These are phyloP conservation scores for Aspergillus mulundensis DNA, from an alignment of 495 filamentous ascomycete genomes.

Conservation along the genomic window DNA sequence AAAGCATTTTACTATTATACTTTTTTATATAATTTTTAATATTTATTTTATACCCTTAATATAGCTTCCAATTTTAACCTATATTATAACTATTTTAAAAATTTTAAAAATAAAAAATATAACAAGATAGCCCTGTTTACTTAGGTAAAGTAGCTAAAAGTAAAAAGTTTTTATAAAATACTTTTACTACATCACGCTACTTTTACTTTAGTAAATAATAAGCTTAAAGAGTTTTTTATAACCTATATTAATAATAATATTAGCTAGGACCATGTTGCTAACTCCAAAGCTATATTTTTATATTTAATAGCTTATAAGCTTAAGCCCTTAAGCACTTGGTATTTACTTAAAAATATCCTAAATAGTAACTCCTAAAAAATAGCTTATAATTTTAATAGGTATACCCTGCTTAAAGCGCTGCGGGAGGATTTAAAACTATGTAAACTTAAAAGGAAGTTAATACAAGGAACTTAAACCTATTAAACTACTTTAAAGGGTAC, in stretches of 20 bases:
- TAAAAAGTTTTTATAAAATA: constrained; percentile 14
- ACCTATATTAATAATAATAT: constrained; percentile 13
- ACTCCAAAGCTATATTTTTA: constrained; percentile 21
- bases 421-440: constrained; percentile 17
- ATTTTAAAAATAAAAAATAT: too few relatives aligned
- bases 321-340: constrained; percentile 23
- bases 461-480: constrained; percentile 14
- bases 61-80: too few relatives aligned
- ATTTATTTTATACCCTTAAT: too few relatives aligned
- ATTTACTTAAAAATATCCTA: constrained; percentile 22
- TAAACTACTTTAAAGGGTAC: constrained; percentile 25
- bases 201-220: constrained; percentile 17
- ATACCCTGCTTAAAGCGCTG: constrained; percentile 26
- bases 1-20: too few relatives aligned
- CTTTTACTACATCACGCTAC: constrained; percentile 22
- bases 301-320: constrained; percentile 22
- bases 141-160: constrained; percentile 13
- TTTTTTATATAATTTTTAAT: too few relatives aligned
- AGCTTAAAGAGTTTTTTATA: constrained; percentile 17
- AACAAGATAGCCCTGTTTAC: too few relatives aligned
- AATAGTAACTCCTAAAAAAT: constrained; percentile 18
- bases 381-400: constrained; percentile 23
- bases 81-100: too few relatives aligned
- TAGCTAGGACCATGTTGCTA: constrained; percentile 16
- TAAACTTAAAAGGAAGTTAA: constrained; percentile 14